Conservation (phyloP, 1,284 basidiomycete species). For the Cutaneotrichosporon sp. region DNA sequence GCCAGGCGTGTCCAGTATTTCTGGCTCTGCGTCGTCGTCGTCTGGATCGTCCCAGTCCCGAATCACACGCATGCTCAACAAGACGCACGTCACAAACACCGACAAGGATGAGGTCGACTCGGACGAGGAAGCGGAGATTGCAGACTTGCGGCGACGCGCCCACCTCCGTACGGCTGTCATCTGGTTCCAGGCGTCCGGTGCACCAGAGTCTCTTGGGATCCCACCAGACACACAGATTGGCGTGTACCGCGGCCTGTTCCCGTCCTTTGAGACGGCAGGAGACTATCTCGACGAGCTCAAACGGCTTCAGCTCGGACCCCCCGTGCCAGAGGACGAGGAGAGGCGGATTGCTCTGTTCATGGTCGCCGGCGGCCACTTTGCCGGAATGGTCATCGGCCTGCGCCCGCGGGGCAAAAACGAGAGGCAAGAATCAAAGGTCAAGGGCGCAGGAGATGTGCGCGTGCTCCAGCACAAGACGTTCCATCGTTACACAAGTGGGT, state of each 20-base stretch:
- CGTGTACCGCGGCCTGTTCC: slow-evolving; percentile 72
- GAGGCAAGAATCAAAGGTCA: slow-evolving; percentile 50
- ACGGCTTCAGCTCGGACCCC: slow-evolving; percentile 59
- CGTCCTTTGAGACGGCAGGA: slow-evolving; percentile 49
- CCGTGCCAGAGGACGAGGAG: slow-evolving; percentile 52
- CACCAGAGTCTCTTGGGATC: slow-evolving; percentile 46
- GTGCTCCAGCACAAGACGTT: slow-evolving; percentile 92
- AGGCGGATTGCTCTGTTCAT: slow-evolving; percentile 90
- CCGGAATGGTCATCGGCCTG: slow-evolving; percentile 72
- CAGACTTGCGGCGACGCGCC: slow-evolving; percentile 43
- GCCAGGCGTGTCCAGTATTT: slow-evolving; percentile 76
- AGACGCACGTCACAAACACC: slow-evolving; percentile 40
- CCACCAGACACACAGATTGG: slow-evolving; percentile 73
- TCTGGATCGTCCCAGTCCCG: slow-evolving; percentile 50
- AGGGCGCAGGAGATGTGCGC: slow-evolving; percentile 59
- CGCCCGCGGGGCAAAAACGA: slow-evolving; percentile 54
- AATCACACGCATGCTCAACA: slow-evolving; percentile 59
- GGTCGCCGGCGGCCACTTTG: slow-evolving; percentile 96
- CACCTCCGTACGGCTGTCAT: slow-evolving; percentile 67
- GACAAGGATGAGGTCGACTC: slow-evolving; percentile 26
- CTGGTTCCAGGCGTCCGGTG: slow-evolving; percentile 70
- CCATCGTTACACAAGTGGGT: slow-evolving; percentile 91
- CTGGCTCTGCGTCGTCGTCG: slow-evolving; percentile 73
- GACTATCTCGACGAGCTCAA: slow-evolving; percentile 53
- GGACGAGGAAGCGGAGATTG: slow-evolving; percentile 44